Percentiles rank a stretch among this genome's conserved stretches.
phyloP scores from a whole-genome alignment of 2,329 filamentous ascomycete species.

The Diatrype stigma region DNA sequence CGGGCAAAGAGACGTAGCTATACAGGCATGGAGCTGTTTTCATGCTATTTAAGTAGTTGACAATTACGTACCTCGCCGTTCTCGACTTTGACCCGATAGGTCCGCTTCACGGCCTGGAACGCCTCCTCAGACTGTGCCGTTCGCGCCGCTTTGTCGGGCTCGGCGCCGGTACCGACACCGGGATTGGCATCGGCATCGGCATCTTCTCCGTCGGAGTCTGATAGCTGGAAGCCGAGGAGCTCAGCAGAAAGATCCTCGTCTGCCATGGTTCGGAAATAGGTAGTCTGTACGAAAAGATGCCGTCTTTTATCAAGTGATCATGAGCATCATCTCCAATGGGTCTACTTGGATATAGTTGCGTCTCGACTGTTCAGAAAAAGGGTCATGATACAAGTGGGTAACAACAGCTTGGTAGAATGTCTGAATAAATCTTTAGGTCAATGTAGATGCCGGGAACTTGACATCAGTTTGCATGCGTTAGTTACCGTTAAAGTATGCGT shows the following conservation, averaged over 20 bases:
- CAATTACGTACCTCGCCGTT: constrained; percentile 47
- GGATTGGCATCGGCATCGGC: constrained; percentile 12
- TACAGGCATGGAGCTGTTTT: not conserved
- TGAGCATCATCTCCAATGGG: too few species aligned
- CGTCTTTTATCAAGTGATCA: not conserved
- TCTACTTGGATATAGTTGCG: too few species aligned
- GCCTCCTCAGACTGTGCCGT: constrained; percentile 44
- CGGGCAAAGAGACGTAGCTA: not conserved
- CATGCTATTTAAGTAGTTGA: not conserved
- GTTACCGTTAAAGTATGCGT: too few species aligned
- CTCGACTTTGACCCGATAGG: constrained; percentile 46
- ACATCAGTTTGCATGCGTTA: constrained; percentile 21
- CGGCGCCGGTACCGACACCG: constrained; percentile 7
- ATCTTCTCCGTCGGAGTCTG: constrained; percentile 31
- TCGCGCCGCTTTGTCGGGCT: constrained; percentile 10
- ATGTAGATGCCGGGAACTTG: constrained; percentile 7
- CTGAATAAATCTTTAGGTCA: not conserved
- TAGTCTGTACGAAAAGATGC: not conserved
- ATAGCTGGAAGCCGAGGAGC: constrained; percentile 39
- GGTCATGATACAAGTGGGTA: too few species aligned
- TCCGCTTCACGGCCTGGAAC: constrained; percentile 41
- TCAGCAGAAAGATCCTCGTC: constrained; percentile 31
- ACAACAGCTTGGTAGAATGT: too few species aligned
- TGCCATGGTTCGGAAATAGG: constrained; percentile 12
- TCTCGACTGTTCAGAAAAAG: too few species aligned